phyloP scores from a whole-genome alignment of 495 filamentous ascomycete species.

The Beverwykella pulmonaria region DNA sequence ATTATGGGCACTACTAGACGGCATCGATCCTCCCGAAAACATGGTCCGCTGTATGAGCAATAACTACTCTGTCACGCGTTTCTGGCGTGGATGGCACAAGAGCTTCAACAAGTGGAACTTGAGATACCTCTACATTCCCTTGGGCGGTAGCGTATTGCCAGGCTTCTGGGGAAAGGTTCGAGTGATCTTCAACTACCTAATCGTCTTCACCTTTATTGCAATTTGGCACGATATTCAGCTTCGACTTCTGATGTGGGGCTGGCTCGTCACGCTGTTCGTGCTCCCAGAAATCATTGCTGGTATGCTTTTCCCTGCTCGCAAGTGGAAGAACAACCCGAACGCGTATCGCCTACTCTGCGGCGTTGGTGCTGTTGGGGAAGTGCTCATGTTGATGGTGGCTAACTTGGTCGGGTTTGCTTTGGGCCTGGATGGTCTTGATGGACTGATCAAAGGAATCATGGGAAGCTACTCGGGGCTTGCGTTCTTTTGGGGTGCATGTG shows the following conservation, averaged over 20 bases:
- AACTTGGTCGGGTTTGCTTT: constrained; percentile 95
- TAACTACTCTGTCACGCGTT: constrained; percentile 88
- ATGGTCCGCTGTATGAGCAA: constrained; percentile 96
- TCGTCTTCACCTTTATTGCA: constrained; percentile 97
- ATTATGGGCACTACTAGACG: constrained; percentile 86
- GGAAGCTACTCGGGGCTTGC: constrained; percentile 71
- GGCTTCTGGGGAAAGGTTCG: constrained; percentile 50
- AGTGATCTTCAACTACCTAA: constrained; percentile 68
- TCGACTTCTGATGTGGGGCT: constrained; percentile 92
- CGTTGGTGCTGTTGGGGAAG: constrained; percentile 80
- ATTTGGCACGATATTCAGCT: constrained; percentile 98
- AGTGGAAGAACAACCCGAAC: constrained; percentile 68
- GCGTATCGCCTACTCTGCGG: constrained; percentile 79
- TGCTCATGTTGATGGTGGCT: constrained; percentile 94
- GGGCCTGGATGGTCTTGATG: constrained; percentile 82
- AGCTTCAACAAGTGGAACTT: constrained; percentile 92
- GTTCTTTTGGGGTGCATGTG: constrained; percentile 72
- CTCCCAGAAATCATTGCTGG: constrained; percentile 78
- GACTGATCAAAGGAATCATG: constrained; percentile 72
- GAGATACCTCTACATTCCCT: constrained; percentile 90
- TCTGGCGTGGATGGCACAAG: constrained; percentile 96
- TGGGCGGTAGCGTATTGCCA: constrained; percentile 67
- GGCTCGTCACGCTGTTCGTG: constrained; percentile 92
- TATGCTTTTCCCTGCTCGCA: constrained; percentile 67
- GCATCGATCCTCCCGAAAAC: constrained; percentile 94